Evolutionary conservation across 495 filamentous ascomycete genomes (phyloP).

Genomic region (Trichoderma erinaceum): DNA sequence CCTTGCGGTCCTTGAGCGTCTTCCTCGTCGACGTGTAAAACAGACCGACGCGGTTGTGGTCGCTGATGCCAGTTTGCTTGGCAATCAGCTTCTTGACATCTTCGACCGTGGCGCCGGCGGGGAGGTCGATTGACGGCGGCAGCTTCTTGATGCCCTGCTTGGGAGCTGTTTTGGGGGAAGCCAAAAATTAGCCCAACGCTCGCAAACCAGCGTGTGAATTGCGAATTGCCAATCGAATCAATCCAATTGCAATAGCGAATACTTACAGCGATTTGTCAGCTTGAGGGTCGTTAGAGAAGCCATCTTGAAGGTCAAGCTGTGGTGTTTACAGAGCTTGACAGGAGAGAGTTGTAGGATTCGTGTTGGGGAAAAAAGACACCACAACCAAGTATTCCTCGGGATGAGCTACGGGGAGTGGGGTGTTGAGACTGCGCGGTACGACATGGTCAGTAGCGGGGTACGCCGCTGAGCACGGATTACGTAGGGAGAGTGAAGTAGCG

Average conservation of each 20-base stretch:
- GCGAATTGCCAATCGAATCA: not conserved
- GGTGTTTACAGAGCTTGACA: not conserved
- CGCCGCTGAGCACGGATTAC: not conserved
- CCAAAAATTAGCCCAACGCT: not conserved
- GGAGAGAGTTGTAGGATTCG: not conserved
- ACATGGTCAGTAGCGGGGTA: not conserved
- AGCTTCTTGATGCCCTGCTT: constrained; percentile 64
- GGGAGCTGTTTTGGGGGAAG: constrained; percentile 21
- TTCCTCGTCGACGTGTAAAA: constrained; percentile 64
- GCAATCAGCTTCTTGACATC: constrained; percentile 48
- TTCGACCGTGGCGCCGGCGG: constrained; percentile 53
- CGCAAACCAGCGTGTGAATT: not conserved
- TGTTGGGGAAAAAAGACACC: not conserved
- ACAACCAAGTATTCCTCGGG: not conserved
- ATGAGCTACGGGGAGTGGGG: not conserved
- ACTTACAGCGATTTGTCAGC: constrained; percentile 32
- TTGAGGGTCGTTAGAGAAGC: constrained; percentile 34
- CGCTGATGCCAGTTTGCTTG: constrained; percentile 36
- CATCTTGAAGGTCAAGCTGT: constrained; percentile 21
- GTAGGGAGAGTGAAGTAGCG: not conserved
- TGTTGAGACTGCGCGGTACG: not conserved
- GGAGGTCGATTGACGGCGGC: constrained; percentile 58
- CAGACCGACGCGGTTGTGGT: constrained; percentile 61
- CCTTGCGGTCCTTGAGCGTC: constrained; percentile 51
- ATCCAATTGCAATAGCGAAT: not conserved